Conservation (phyloP, 2,329 filamentous ascomycete genomes). For the Sclerotinia spermophila region DNA sequence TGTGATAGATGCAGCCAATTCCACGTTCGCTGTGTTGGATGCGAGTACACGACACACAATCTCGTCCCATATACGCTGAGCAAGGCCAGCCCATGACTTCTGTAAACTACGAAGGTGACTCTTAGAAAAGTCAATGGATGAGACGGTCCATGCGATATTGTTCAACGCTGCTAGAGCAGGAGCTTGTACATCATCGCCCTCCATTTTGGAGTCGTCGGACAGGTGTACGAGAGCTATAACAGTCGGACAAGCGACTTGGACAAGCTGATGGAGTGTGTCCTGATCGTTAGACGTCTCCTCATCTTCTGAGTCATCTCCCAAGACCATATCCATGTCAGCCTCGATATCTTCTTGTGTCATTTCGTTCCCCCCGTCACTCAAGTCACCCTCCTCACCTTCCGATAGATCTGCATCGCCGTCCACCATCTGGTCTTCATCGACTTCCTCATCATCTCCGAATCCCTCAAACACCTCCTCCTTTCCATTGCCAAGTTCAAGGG, state of each 20-base stretch:
- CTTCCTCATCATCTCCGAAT: constrained; percentile 35
- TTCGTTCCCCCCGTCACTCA: constrained; percentile 42
- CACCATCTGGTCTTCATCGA: constrained; percentile 38
- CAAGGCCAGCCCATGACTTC: constrained; percentile 51
- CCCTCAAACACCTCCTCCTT: constrained; percentile 42
- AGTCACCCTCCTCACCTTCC: constrained; percentile 39
- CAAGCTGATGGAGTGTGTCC: constrained; percentile 33
- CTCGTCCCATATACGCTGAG: constrained; percentile 54
- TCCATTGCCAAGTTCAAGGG: constrained; percentile 45
- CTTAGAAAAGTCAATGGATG: constrained; percentile 56
- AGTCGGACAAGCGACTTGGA: constrained; percentile 34
- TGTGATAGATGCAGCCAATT: constrained; percentile 59
- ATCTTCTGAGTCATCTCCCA: constrained; percentile 43
- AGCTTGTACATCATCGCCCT: constrained; percentile 46
- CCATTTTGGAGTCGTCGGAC: constrained; percentile 22
- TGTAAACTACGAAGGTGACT: constrained; percentile 49
- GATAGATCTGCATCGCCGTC: constrained; percentile 43
- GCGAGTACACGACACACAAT: constrained; percentile 55
- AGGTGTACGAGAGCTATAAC: constrained; percentile 29
- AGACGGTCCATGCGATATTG: constrained; percentile 66
- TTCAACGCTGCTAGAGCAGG: constrained; percentile 59
- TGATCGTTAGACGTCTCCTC: constrained; percentile 38
- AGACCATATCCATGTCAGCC: constrained; percentile 63
- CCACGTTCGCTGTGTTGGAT: constrained; percentile 58
- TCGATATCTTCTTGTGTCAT: constrained; percentile 56